phyloP scores from a whole-genome alignment of 2,329 filamentous ascomycete species.

The Paecilomyces fulvus region DNA sequence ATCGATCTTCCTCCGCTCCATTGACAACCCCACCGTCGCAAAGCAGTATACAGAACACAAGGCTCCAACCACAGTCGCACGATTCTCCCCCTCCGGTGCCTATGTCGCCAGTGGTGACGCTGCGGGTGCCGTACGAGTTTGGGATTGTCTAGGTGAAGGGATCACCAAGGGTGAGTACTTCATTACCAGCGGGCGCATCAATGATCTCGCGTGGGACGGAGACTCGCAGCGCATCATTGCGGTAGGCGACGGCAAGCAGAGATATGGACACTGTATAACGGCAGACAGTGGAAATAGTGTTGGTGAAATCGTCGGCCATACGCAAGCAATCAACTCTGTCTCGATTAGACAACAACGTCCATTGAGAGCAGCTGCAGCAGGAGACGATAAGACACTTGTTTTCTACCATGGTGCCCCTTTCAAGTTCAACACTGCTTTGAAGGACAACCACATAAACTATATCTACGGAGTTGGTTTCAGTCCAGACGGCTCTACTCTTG shows the following conservation, averaged over 20 bases:
- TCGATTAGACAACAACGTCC: constrained; percentile 83
- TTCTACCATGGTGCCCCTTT: constrained; percentile 93
- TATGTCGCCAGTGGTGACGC: constrained; percentile 90
- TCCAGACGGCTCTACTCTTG: constrained; percentile 71
- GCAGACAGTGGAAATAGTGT: constrained; percentile 94
- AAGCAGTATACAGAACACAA: constrained; percentile 93
- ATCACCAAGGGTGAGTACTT: constrained; percentile 89
- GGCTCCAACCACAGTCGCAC: constrained; percentile 78
- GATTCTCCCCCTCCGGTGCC: constrained; percentile 89
- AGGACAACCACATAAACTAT: constrained; percentile 76
- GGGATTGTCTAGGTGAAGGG: constrained; percentile 79
- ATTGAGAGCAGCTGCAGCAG: constrained; percentile 82
- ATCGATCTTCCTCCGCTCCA: constrained; percentile 90
- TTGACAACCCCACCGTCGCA: constrained; percentile 75
- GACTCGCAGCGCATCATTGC: constrained; percentile 95
- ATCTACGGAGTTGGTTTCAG: constrained; percentile 83
- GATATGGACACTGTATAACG: constrained; percentile 88
- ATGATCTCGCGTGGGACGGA: constrained; percentile 95
- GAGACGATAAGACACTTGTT: constrained; percentile 80
- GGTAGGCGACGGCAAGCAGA: constrained; percentile 88
- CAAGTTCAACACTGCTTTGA: constrained; percentile 82
- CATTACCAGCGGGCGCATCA: constrained; percentile 90
- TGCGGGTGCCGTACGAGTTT: constrained; percentile 76
- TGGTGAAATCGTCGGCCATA: constrained; percentile 88
- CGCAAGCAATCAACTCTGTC: constrained; percentile 81